These are phyloP conservation scores for Phaseolus lunatus DNA, from an alignment of 306 rosid genomes.

Conservation along the genomic window DNA sequence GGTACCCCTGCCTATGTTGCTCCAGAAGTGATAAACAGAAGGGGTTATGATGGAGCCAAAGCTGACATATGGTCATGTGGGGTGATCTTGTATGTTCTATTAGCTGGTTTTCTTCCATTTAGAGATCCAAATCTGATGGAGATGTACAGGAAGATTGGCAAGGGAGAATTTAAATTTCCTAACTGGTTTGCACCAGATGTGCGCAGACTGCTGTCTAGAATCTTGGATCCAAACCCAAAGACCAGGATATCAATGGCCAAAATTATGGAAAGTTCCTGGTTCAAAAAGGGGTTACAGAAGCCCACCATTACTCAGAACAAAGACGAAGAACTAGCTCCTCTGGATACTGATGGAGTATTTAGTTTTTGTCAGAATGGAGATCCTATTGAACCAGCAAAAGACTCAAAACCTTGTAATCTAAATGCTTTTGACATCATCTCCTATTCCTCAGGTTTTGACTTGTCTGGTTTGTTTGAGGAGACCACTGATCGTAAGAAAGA, in stretches of 20 bases:
- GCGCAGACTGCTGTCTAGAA: constrained; percentile 65
- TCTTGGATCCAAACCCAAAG: constrained; percentile 85
- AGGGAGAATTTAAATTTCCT: constrained; percentile 77
- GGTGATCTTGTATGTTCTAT: constrained; percentile 80
- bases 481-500: constrained; percentile 63
- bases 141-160: constrained; percentile 82
- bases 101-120: constrained; percentile 97
- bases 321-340: constrained; percentile 49
- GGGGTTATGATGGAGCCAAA: constrained; percentile 83
- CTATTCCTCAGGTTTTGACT: constrained; percentile 82
- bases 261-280: constrained; percentile 79
- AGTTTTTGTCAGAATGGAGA: constrained; percentile 50
- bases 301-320: constrained; percentile 35
- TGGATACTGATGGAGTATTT: constrained; percentile 64
- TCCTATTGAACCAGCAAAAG: constrained; percentile 47
- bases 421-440: constrained; percentile 94
- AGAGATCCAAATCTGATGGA: constrained; percentile 83
- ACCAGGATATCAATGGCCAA: constrained; percentile 68
- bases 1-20: constrained; percentile 97
- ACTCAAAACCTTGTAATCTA: constrained; percentile 64
- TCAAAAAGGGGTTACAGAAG: constrained; percentile 63
- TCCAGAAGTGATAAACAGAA: constrained; percentile 82
- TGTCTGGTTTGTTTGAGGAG: constrained; percentile 84
- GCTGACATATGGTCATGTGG: constrained; percentile 98
- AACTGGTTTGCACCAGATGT: constrained; percentile 80